These are phyloP conservation scores for Artemisia argyi DNA, from an alignment of 129 eudicot species.

Conservation along the genomic window DNA sequence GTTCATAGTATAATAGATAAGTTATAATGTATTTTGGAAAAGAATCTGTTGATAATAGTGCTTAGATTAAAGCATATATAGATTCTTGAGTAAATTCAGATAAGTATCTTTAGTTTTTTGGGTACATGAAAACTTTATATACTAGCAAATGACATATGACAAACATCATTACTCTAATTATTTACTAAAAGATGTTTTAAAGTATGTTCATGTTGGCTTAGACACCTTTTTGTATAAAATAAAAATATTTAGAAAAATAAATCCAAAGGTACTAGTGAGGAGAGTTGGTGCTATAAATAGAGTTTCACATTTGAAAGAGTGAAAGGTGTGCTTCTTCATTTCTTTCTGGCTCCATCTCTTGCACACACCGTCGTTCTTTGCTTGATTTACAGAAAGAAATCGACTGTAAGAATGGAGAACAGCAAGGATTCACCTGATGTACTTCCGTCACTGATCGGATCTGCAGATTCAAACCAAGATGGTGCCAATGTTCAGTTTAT, in stretches of 20 bases:
- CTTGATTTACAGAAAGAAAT: conserved; percentile 10
- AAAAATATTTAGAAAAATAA: not conserved
- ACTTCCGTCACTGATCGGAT: conserved; percentile 46
- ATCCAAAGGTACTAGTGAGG: not conserved
- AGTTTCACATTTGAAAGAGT: conserved; percentile 22
- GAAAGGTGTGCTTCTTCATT: conserved; percentile 20
- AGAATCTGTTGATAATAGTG: not conserved
- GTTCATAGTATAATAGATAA: too few species aligned
- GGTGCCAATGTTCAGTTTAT: conserved; percentile 22
- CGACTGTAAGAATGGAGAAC: conserved; percentile 37
- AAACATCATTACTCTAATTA: not conserved
- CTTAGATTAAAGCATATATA: not conserved
- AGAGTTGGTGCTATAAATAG: conserved; percentile 26
- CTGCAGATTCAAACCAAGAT: conserved; percentile 38
- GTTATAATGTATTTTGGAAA: too few species aligned
- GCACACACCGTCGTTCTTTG: not conserved
- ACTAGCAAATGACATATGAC: not conserved
- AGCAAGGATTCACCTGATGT: conserved; percentile 36
- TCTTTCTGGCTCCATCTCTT: conserved; percentile 6
- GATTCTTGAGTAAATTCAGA: not conserved
- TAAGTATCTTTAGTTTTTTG: not conserved
- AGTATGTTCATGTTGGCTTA: conserved; percentile 11
- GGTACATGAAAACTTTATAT: not conserved
- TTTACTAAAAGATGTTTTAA: not conserved
- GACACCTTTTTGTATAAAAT: not conserved